A percentile compares a stretch with the other conserved stretches of the same genome.
Evolutionary conservation across 2,329 filamentous ascomycete species (phyloP).

Genomic region (Phaeosphaeriaceae sp.): DNA sequence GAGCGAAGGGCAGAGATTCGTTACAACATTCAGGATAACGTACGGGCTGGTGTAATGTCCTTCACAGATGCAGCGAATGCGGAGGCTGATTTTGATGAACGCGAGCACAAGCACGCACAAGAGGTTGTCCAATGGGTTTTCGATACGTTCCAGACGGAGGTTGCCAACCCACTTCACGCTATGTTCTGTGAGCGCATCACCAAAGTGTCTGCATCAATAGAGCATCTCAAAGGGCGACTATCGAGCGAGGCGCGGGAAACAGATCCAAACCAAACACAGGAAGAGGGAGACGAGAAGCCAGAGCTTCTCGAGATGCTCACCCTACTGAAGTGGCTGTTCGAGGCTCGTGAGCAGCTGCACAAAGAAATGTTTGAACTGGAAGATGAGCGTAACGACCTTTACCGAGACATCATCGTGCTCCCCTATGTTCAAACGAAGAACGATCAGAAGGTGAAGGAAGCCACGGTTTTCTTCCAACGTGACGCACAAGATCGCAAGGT

Average conservation of each 20-base stretch:
- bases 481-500: slow-evolving; percentile 76
- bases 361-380: slow-evolving; percentile 85
- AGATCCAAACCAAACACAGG: slow-evolving; percentile 83
- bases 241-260: slow-evolving; percentile 72
- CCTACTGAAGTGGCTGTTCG: slow-evolving; percentile 95
- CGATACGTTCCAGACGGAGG: slow-evolving; percentile 80
- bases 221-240: slow-evolving; percentile 73
- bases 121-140: slow-evolving; percentile 80
- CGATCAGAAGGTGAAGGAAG: slow-evolving; percentile 78
- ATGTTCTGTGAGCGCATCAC: slow-evolving; percentile 77
- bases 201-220: slow-evolving; percentile 77
- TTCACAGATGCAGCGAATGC: slow-evolving; percentile 84
- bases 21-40: slow-evolving; percentile 77
- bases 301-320: slow-evolving; percentile 94
- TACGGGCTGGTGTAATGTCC: slow-evolving; percentile 77
- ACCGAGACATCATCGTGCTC: slow-evolving; percentile 80
- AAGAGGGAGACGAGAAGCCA: slow-evolving; percentile 93
- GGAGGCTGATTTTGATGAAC: slow-evolving; percentile 73
- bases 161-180: slow-evolving; percentile 83
- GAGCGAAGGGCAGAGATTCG: slow-evolving; percentile 71
- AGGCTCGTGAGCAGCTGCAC: slow-evolving; percentile 86
- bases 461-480: slow-evolving; percentile 79
- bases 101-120: slow-evolving; percentile 74
- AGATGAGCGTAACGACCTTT: slow-evolving; percentile 83
- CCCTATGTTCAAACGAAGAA: slow-evolving; percentile 79